Percentiles rank a stretch among this genome's conserved stretches.
These are phyloP conservation scores for Trypanosoma melophagium DNA, from an alignment of 208 protist species.

Conservation along the genomic window DNA sequence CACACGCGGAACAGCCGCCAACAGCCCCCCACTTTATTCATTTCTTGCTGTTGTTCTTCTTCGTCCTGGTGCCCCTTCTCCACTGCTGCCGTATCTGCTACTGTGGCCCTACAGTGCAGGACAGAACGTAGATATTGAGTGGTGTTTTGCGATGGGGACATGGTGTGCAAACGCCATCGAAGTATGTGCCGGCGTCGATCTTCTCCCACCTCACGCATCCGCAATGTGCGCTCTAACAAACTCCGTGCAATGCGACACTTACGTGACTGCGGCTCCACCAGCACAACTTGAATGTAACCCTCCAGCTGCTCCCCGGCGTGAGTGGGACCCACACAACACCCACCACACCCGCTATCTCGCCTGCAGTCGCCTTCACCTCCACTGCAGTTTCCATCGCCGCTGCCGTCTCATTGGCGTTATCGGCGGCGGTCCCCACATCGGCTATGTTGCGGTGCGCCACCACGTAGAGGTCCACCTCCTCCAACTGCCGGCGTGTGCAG, in stretches of 20 bases:
- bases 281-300: slow-evolving; percentile 76
- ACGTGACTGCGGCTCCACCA: slow-evolving; percentile 36
- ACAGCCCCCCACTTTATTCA: too few species aligned
- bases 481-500: slow-evolving; percentile 48
- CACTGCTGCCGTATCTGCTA: too few species aligned
- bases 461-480: slow-evolving; percentile 49
- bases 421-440: too few species aligned
- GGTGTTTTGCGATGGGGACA: slow-evolving; percentile 29
- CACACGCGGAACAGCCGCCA: slow-evolving; percentile 31
- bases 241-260: slow-evolving; percentile 34
- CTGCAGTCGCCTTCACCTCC: too few species aligned
- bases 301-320: slow-evolving; percentile 35
- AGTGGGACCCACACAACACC: slow-evolving; percentile 75
- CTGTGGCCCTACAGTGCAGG: too few species aligned
- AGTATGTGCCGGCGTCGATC: slow-evolving; percentile 14
- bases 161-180: slow-evolving; percentile 76
- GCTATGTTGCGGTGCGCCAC: too few species aligned
- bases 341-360: too few species aligned
- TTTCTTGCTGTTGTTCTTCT: background rate
- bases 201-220: background rate
- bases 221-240: slow-evolving; percentile 36
- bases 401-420: too few species aligned
- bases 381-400: too few species aligned
- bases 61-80: background rate
- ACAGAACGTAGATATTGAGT: slow-evolving; percentile 22